Conservation (phyloP, 1,139 yeast species). For the Pichia sp. region DNA sequence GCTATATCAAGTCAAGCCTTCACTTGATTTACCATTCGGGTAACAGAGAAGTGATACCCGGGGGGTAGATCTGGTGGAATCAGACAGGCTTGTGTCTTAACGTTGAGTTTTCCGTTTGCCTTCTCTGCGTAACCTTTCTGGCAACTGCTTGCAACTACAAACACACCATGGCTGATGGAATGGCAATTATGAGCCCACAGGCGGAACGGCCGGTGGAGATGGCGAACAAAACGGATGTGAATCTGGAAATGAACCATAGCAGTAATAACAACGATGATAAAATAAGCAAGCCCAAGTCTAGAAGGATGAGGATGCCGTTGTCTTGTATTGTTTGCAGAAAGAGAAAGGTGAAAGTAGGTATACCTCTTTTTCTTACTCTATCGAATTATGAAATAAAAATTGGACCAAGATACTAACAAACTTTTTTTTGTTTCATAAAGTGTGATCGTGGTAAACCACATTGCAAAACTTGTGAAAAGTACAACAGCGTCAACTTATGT, state of each 20-base stretch:
- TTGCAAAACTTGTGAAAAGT: constrained; percentile 63
- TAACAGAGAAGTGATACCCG: background rate
- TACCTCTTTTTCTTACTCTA: background rate
- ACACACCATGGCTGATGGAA: background rate
- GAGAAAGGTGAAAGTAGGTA: constrained; percentile 38
- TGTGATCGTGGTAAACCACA: constrained; percentile 64
- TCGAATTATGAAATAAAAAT: too few species aligned
- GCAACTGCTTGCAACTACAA: background rate
- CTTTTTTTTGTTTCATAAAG: constrained; percentile 11
- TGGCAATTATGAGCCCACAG: background rate
- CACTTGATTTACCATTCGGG: background rate
- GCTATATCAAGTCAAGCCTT: background rate
- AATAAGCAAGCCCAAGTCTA: constrained; percentile 20
- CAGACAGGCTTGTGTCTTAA: background rate
- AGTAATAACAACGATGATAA: background rate
- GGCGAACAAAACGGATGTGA: background rate
- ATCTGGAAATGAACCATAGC: background rate
- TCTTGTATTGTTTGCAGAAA: constrained; percentile 44
- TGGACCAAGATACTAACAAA: background rate
- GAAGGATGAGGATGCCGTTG: constrained; percentile 39
- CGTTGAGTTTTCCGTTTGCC: too few species aligned
- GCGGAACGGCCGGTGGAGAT: background rate
- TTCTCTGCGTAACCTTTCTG: too few species aligned
- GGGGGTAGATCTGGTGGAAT: background rate
- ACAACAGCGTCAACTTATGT: constrained; percentile 64